Conservation (phyloP, 805 yeast species). For the Brettanomyces anomalus region DNA sequence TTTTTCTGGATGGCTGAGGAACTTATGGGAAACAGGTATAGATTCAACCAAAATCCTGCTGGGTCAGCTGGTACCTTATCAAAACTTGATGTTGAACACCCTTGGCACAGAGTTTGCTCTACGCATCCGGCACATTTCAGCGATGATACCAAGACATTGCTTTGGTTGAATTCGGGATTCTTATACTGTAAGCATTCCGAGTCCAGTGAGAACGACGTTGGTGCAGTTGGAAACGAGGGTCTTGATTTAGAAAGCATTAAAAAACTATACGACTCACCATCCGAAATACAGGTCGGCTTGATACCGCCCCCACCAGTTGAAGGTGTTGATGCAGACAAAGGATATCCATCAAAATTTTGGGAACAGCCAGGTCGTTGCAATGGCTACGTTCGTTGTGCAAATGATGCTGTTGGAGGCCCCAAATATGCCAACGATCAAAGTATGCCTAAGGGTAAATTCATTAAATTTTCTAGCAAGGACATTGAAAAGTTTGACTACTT, state of each 20-base stretch:
- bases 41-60: constrained; percentile 44
- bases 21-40: constrained; percentile 44
- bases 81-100: constrained; percentile 4
- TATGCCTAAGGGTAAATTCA: constrained; percentile 30
- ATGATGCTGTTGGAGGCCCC: constrained; percentile 37
- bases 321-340: constrained; percentile 11
- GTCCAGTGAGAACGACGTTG: constrained; percentile 25
- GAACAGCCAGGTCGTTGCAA: constrained; percentile 45
- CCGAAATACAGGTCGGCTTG: constrained; percentile 36
- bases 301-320: constrained; percentile 45
- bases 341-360: constrained; percentile 50
- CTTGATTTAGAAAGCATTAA: constrained; percentile 23
- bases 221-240: constrained; percentile 14
- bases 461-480: constrained; percentile 26
- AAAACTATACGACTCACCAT: constrained; percentile 29
- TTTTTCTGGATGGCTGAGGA: constrained; percentile 65
- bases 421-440: constrained; percentile 13
- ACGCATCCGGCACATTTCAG: constrained; percentile 56
- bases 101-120: constrained; percentile 32
- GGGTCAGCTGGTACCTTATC: constrained; percentile 44
- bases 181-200: constrained; percentile 41
- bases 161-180: constrained; percentile 70
- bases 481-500: constrained; percentile 30
- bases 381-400: constrained; percentile 54
- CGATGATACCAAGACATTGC: constrained; percentile 39